phyloP scores from a whole-genome alignment of 805 yeast genomes.

The Cyberlindnera meyerae region DNA sequence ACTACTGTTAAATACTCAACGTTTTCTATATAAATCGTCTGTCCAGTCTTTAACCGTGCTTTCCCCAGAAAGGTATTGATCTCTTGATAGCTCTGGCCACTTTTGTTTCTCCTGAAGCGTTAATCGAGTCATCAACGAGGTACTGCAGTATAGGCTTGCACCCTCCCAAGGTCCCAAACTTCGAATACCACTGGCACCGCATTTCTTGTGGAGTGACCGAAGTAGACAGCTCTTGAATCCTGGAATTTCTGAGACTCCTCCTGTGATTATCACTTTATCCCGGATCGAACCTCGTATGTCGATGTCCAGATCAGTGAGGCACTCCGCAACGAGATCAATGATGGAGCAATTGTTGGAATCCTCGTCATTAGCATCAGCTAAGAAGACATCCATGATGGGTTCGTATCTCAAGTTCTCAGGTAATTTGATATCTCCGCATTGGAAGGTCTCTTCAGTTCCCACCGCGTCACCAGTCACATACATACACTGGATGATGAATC shows the following conservation, averaged over 20 bases:
- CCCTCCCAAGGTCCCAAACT: slow-evolving; percentile 26
- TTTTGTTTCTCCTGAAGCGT: slow-evolving; percentile 5
- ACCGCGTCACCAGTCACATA: no score
- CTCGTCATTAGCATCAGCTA: slow-evolving; percentile 1
- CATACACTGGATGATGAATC: no score
- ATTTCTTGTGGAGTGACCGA: slow-evolving; percentile 5
- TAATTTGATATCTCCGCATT: no score
- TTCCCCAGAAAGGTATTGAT: slow-evolving; percentile 22
- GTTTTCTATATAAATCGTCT: slow-evolving; percentile 10
- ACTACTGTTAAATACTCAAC: not conserved
- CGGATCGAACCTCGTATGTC: slow-evolving; percentile 17
- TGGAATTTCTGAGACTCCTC: slow-evolving; percentile 22
- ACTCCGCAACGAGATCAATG: slow-evolving; percentile 5
- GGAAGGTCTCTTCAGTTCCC: no score
- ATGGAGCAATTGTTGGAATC: slow-evolving; percentile 17
- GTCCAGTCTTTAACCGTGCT: slow-evolving; percentile 19
- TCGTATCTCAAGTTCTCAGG: slow-evolving; percentile 13
- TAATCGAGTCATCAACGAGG: slow-evolving; percentile 16
- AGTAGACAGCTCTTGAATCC: slow-evolving; percentile 21
- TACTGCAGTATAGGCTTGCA: slow-evolving; percentile 24
- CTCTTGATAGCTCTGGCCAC: slow-evolving; percentile 19
- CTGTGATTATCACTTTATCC: slow-evolving; percentile 21
- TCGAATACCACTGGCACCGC: slow-evolving; percentile 7
- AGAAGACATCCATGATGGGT: slow-evolving; percentile 14
- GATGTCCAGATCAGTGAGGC: slow-evolving; percentile 9